phyloP scores from a whole-genome alignment of 495 filamentous ascomycete species.

The Pyrenula massariospora region DNA sequence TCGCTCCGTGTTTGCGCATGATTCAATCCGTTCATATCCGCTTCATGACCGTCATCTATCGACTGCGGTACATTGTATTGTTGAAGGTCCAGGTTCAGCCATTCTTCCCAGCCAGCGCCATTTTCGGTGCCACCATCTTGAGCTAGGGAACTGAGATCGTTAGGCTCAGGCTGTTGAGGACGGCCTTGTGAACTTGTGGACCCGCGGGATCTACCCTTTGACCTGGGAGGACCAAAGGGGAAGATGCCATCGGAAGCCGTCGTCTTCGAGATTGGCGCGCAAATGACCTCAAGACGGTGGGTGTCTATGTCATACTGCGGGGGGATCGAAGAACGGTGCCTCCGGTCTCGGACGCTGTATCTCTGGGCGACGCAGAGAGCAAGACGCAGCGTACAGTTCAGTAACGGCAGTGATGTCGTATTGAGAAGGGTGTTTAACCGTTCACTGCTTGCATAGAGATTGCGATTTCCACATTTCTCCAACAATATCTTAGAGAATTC shows the following conservation, averaged over 20 bases:
- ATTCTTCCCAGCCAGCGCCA: conserved; percentile 49
- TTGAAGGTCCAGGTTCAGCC: conserved; percentile 14
- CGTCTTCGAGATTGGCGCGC: conserved; percentile 35
- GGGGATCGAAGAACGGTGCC: conserved; percentile 56
- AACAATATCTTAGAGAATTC: conserved; percentile 76
- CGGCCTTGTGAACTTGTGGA: conserved; percentile 56
- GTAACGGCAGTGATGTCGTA: conserved; percentile 66
- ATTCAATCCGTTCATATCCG: background rate
- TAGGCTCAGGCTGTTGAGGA: conserved; percentile 43
- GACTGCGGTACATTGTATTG: background rate
- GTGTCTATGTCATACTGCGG: conserved; percentile 93
- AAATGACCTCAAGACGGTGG: conserved; percentile 71
- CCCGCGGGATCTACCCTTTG: conserved; percentile 42
- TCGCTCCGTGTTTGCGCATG: background rate
- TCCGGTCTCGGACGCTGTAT: conserved; percentile 74
- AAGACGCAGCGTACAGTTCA: conserved; percentile 64
- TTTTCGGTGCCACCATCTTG: conserved; percentile 35
- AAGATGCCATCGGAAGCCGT: background rate
- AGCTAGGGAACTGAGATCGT: conserved; percentile 64
- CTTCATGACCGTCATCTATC: background rate
- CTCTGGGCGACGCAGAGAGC: conserved; percentile 76
- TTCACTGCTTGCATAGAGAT: conserved; percentile 85
- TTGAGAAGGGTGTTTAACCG: conserved; percentile 81
- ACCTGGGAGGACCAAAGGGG: background rate
- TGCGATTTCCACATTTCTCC: conserved; percentile 93